Evolutionary conservation across 2,329 filamentous ascomycete genomes (phyloP), one percentile per base, ranked within the genome.

Genomic region (Byssothecium circinans): DNA sequence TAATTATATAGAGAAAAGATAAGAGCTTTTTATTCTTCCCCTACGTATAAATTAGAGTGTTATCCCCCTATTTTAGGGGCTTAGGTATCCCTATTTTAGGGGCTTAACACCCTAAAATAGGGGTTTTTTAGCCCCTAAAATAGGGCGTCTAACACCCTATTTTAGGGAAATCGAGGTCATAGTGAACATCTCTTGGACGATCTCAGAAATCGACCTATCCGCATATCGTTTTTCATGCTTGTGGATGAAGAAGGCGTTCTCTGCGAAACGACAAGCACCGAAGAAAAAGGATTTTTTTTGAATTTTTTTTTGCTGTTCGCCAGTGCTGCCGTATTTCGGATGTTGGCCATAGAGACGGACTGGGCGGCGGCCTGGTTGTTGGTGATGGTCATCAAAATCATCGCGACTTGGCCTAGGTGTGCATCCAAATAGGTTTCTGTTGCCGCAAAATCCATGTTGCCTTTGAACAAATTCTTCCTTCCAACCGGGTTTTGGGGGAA

Each of bases 371-470:
- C 36, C 36, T 19, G 23, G 36, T 39, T 39, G 19, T 39, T 39
- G 17, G 36, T 39, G 36, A 39, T 39, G 36, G 36, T 39, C 36
- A 23, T 39, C 19, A 39, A 39, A 12, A 39, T 39, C 36, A 39
- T 39, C 18, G 6, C 12, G 20, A 25, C 19, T 2, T 25, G 36
- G 18, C 36, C 36, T 4, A 19, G 36, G 36, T 39, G 18, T 14
- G 2, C 4, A n/a, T 39, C 15, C 18, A 39, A 3, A 20, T 39
- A 39, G 19, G 20, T 22, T 25, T 39, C 36, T 15, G 19, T 14
- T 6, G 36, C 36, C 6, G 36, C 36, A 3, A 39, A 17, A n/a
- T 39, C 36, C 12, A 39, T 17, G 15, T 39, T 39, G 2, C 36
- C 36, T 17, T 39, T 39, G 36, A 39, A 39, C 6, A 4, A n/a